phyloP scores from a whole-genome alignment of 768 basidiomycete species.

The Myochromella boudieri region DNA sequence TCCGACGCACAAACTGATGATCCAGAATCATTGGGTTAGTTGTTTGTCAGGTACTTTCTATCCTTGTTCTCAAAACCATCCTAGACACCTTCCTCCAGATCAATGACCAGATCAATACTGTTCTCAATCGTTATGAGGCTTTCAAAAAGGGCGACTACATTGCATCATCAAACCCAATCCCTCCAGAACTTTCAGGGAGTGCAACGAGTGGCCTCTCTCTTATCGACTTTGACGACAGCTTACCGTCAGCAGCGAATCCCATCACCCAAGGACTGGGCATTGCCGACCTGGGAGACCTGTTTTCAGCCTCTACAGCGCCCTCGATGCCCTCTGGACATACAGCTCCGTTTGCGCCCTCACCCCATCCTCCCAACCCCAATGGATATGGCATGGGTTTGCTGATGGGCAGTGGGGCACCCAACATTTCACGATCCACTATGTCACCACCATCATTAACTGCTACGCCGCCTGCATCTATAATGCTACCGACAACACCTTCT shows the following conservation, averaged over 20 bases:
- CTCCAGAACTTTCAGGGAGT: conserved; percentile 50
- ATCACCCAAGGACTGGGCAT: conserved; percentile 22
- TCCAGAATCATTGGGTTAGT: conserved; percentile 83
- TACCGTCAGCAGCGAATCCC: conserved; percentile 20
- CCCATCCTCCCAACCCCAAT: conserved; percentile 21
- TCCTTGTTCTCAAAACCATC: conserved; percentile 2
- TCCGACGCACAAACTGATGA: conserved; percentile 90
- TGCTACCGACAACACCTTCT: conserved; percentile 35
- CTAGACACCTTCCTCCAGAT: conserved; percentile 91
- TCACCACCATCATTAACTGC: conserved; percentile 25
- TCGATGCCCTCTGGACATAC: conserved; percentile 9
- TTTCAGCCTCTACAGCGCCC: conserved; percentile 32
- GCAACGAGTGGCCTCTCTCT: conserved; percentile 47
- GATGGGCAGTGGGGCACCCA: conserved; percentile 17
- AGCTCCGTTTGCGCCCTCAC: conserved; percentile 26
- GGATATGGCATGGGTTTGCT: conserved; percentile 14
- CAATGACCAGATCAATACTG: conserved; percentile 97
- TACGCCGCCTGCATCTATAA: conserved; percentile 40
- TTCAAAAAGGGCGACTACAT: conserved; percentile 90
- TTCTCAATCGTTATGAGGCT: conserved; percentile 85
- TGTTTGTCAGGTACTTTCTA: not conserved
- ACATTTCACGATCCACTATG: conserved; percentile 17
- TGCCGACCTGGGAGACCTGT: conserved; percentile 65
- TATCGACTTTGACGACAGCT: conserved; percentile 75
- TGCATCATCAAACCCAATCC: conserved; percentile 66